Evolutionary conservation across 2,329 filamentous ascomycete species (phyloP).

Genomic region (Didymella arachidicola): DNA sequence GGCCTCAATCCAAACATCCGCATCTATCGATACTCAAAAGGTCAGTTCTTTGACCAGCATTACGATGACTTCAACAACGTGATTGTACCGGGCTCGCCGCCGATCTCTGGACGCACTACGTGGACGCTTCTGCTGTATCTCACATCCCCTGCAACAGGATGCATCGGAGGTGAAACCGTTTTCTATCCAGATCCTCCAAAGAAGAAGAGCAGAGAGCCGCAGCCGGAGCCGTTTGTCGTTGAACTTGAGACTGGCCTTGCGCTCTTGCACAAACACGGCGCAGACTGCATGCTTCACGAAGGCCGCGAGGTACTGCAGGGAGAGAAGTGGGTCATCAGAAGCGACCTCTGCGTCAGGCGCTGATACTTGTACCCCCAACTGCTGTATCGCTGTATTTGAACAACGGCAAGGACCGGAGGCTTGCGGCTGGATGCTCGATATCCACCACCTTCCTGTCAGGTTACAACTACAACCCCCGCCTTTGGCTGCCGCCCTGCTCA

Average conservation of each 20-base stretch:
- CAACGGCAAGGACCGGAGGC: not conserved
- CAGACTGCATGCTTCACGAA: conserved; percentile 89
- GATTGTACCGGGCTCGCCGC: conserved; percentile 55
- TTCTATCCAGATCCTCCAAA: conserved; percentile 74
- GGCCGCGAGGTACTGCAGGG: conserved; percentile 79
- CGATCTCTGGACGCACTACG: conserved; percentile 72
- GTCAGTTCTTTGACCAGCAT: conserved; percentile 92
- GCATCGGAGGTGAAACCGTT: conserved; percentile 85
- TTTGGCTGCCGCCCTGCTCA: not conserved
- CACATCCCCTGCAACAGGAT: conserved; percentile 76
- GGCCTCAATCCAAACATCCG: conserved; percentile 89
- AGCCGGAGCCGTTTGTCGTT: conserved; percentile 71
- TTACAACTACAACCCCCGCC: not conserved
- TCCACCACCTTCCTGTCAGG: not conserved
- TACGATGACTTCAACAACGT: conserved; percentile 89
- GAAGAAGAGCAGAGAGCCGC: conserved; percentile 49
- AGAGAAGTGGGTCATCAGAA: conserved; percentile 91
- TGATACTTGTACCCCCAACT: conserved; percentile 37
- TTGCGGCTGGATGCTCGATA: not conserved
- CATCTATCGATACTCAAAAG: conserved; percentile 84
- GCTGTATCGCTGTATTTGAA: not conserved
- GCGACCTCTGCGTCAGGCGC: conserved; percentile 75
- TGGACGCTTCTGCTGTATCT: conserved; percentile 93
- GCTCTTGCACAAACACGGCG: conserved; percentile 85
- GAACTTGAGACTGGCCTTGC: conserved; percentile 83